Base-by-base conservation (phyloP, 2,329 filamentous ascomycete species). In the Fusarium humuli region DNA sequence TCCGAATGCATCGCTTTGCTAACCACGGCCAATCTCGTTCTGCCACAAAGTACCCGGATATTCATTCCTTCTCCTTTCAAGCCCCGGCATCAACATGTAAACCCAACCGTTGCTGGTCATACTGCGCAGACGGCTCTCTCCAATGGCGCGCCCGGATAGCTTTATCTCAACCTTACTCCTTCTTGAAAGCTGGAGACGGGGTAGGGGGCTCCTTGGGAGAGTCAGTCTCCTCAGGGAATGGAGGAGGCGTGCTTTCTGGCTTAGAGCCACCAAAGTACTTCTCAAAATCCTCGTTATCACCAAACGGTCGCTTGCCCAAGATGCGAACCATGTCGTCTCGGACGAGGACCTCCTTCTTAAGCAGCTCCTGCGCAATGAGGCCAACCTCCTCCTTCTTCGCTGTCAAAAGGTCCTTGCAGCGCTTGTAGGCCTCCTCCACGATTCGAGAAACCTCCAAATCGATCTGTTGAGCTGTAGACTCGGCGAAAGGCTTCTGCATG, bases 401-500 rank as follows among this genome's bases (percentile, higher is more conserved):
- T 4, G 87, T 87, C 54, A 99, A 85, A 27, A 99, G 88, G 47
- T 93, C 89, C 77, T 89, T 90, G 85, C 96, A 99, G 81, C 96
- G 91, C 80, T 92, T 89, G 85, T 99, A 97, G 2, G 96, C 96
- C 78, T 96, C 90, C 69, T 97, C 93, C 57, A 99, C 90, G 74
- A 99, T 97, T 57, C 93, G 89, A 72, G 93, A 91, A 67, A 99
- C 95, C 83, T 99, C 96, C 44, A 86, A 82, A 78, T 99, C 96
- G 79, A 99, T 99, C 72, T 91, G 91, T 79, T 94, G 92, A 20
- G 94, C 96, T 4, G 96, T 99, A 56, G 94, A 87, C 83, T 99
- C 96, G 23, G 94, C 95, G 83, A 98, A 99, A 0, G 96, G 96
- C 85, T 99, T 99, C 79, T 94, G 91, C 64, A 98, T 83, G 77